Percentiles rank a stretch among this genome's conserved stretches.
Conservation (phyloP, 352 stramenopile genomes). For the Globisporangium mamillatum region DNA sequence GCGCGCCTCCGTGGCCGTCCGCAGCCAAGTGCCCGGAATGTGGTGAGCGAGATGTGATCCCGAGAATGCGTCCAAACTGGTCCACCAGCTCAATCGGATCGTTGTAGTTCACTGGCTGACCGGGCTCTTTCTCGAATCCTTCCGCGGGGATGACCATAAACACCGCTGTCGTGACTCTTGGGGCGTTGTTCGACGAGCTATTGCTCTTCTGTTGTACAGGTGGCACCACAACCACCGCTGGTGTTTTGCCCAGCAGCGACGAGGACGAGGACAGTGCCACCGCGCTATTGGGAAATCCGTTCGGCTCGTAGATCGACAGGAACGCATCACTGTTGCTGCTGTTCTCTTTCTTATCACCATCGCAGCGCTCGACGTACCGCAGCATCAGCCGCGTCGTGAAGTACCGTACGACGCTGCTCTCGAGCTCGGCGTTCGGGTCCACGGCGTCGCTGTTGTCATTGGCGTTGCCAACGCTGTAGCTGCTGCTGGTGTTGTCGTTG, state of each 20-base stretch:
- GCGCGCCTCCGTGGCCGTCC: conserved; percentile 28
- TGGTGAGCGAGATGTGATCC: conserved; percentile 25
- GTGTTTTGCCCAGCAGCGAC: conserved; percentile 24
- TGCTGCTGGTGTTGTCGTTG: neutral
- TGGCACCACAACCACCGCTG: conserved; percentile 29
- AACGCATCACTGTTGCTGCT: conserved; percentile 3
- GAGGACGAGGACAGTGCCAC: neutral
- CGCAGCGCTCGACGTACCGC: conserved; percentile 13
- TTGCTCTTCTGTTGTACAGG: conserved; percentile 8
- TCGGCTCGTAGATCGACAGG: conserved; percentile 26
- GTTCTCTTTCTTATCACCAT: neutral
- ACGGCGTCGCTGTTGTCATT: neutral
- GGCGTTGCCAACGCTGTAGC: neutral
- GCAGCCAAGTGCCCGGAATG: conserved; percentile 28
- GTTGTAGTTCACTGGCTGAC: conserved; percentile 40
- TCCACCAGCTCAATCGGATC: conserved; percentile 38
- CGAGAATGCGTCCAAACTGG: conserved; percentile 28
- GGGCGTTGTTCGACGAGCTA: neutral
- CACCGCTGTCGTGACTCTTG: conserved; percentile 20
- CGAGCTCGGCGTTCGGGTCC: conserved; percentile 15
- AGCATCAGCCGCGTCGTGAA: conserved; percentile 33
- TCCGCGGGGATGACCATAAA: conserved; percentile 37
- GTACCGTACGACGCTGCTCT: conserved; percentile 36
- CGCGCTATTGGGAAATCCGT: conserved; percentile 3
- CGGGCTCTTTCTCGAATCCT: conserved; percentile 35